Percentiles rank a stretch among this genome's conserved stretches.
phyloP scores from a whole-genome alignment of 345 rosid species.

The Syzygium grande region DNA sequence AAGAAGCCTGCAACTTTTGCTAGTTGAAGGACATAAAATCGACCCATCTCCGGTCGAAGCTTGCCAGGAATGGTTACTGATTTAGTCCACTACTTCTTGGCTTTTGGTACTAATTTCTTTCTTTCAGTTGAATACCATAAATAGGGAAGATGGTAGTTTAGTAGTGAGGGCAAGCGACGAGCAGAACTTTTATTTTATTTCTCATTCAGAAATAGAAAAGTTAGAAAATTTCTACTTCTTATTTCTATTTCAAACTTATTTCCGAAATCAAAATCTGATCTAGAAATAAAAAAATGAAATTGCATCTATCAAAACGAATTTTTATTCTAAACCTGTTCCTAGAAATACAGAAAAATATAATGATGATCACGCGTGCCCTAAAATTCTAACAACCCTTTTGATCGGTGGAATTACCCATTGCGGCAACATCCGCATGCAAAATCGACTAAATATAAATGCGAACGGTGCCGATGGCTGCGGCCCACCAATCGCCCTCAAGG shows the following conservation, averaged over 20 bases:
- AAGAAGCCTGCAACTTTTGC: not conserved
- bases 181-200: no score
- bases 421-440: not conserved
- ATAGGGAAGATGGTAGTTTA: not conserved
- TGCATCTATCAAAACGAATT: no score
- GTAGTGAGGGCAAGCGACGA: no score
- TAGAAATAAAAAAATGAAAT: no score
- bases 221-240: no score
- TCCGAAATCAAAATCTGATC: no score
- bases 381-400: not conserved
- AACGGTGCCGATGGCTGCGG: not conserved
- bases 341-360: no score
- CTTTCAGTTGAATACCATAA: not conserved
- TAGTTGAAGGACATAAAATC: not conserved
- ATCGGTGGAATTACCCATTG: not conserved
- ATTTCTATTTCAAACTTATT: no score
- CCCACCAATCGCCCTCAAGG: accelerated
- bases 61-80: not conserved
- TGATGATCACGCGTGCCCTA: no score
- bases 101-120: not conserved
- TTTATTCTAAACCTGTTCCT: no score
- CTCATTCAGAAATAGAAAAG: no score
- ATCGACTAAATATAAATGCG: not conserved
- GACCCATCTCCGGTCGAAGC: not conserved
- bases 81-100: not conserved